These are phyloP conservation scores for Phytophthora pluvialis DNA, from an alignment of 352 stramenopile species.

Conservation along the genomic window DNA sequence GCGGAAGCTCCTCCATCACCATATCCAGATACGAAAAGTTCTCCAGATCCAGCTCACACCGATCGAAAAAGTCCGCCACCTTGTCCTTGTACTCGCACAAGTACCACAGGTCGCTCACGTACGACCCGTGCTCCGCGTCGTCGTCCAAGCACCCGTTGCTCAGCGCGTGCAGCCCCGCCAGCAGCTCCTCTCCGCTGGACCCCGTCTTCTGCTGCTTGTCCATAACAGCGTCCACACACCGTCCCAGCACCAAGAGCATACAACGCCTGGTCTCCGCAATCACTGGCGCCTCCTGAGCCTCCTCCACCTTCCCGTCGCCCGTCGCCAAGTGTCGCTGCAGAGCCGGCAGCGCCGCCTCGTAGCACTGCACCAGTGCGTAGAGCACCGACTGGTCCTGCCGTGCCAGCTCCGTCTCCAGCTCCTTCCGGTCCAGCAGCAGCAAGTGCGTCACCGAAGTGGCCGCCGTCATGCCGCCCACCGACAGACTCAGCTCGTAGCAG, in stretches of 20 bases:
- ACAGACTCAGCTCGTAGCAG: conserved; percentile 55
- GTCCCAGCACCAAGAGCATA: conserved; percentile 44
- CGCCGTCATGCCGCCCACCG: conserved; percentile 36
- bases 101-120: conserved; percentile 76
- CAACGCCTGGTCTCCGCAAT: conserved; percentile 55
- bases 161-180: conserved; percentile 68
- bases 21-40: conserved; percentile 77
- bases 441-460: conserved; percentile 18
- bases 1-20: conserved; percentile 67
- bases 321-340: conserved; percentile 54
- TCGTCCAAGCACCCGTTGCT: conserved; percentile 62
- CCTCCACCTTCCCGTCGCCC: conserved; percentile 44
- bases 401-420: conserved; percentile 33
- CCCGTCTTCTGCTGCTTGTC: conserved; percentile 25
- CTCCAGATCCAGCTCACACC: conserved; percentile 58
- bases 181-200: conserved; percentile 46
- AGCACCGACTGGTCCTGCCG: conserved; percentile 47
- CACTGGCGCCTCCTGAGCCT: conserved; percentile 35
- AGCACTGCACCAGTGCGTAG: conserved; percentile 56
- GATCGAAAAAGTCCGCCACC: conserved; percentile 57
- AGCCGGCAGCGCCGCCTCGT: conserved; percentile 58
- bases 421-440: conserved; percentile 46
- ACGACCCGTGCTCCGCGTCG: conserved; percentile 64
- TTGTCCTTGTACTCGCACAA: conserved; percentile 71
- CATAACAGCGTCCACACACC: conserved; percentile 47